These are phyloP conservation scores for Talaromyces sp. DNA, from an alignment of 2,329 filamentous ascomycete species.

Conservation along the genomic window DNA sequence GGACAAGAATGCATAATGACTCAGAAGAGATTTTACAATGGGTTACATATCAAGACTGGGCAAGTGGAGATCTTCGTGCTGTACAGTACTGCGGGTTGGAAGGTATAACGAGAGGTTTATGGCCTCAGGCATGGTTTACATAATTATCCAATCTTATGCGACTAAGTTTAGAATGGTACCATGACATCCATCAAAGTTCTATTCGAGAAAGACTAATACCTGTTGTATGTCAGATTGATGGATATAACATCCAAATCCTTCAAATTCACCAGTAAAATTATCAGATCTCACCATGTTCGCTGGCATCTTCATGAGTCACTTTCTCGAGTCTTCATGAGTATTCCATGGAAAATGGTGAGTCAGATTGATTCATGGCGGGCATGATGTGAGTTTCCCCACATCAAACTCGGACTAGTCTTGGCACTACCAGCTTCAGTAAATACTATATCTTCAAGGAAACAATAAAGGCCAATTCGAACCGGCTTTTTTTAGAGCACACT, in stretches of 20 bases:
- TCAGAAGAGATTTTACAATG: neutral
- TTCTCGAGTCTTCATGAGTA: neutral
- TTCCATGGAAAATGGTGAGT: slow-evolving; percentile 13
- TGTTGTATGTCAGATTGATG: too few species aligned
- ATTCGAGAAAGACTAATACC: too few species aligned
- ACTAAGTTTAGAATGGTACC: too few species aligned
- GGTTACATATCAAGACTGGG: neutral
- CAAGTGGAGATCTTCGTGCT: neutral
- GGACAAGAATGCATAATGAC: neutral
- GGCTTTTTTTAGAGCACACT: slow-evolving; percentile 2
- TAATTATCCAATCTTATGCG: too few species aligned
- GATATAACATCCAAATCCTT: neutral
- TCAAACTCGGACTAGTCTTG: slow-evolving; percentile 12
- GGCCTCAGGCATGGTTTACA: too few species aligned
- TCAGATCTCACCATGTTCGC: neutral
- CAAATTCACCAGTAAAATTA: neutral
- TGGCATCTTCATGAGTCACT: neutral
- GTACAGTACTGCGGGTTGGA: too few species aligned
- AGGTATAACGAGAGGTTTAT: too few species aligned
- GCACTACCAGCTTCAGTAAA: slow-evolving; percentile 7
- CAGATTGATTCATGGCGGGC: slow-evolving; percentile 20
- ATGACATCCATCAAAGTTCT: too few species aligned
- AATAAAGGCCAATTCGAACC: neutral
- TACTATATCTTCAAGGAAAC: slow-evolving; percentile 5
- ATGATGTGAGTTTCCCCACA: neutral